Evolutionary conservation across 2,329 filamentous ascomycete species (phyloP).

Genomic region (Fusarium sp.): DNA sequence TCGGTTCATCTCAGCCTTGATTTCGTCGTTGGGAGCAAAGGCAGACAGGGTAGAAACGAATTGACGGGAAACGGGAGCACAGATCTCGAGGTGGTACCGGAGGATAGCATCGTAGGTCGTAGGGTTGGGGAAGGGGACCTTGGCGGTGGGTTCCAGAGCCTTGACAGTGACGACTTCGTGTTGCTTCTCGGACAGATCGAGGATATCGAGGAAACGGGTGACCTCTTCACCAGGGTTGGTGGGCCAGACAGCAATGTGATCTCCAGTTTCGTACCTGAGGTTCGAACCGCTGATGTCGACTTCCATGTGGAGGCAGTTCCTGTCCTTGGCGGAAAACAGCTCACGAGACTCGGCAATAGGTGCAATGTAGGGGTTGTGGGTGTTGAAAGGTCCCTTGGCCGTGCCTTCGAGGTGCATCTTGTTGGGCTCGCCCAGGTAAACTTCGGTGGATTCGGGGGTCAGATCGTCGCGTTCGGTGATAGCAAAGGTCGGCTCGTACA

Average conservation of each 20-base stretch:
- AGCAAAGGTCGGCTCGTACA: constrained; percentile 92
- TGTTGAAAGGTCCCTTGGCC: constrained; percentile 89
- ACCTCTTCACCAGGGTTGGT: constrained; percentile 94
- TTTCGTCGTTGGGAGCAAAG: constrained; percentile 84
- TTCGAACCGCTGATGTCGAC: constrained; percentile 90
- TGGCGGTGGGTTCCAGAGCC: constrained; percentile 90
- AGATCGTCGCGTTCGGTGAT: constrained; percentile 79
- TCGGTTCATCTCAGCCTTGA: constrained; percentile 86
- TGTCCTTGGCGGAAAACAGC: constrained; percentile 84
- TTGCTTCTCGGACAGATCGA: constrained; percentile 78
- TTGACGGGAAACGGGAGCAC: constrained; percentile 93
- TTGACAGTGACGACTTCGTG: constrained; percentile 87
- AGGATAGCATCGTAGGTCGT: constrained; percentile 94
- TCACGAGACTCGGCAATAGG: constrained; percentile 91
- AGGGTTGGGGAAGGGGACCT: constrained; percentile 95
- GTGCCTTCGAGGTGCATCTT: constrained; percentile 89
- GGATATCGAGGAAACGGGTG: constrained; percentile 82
- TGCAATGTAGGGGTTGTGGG: constrained; percentile 96
- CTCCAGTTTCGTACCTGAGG: constrained; percentile 91
- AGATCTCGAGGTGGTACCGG: constrained; percentile 97
- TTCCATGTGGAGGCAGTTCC: constrained; percentile 97
- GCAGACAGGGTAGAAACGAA: constrained; percentile 86
- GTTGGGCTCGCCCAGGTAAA: constrained; percentile 96
- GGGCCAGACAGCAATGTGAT: constrained; percentile 97
- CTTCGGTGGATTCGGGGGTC: constrained; percentile 75